Percentiles rank a stretch among this genome's conserved stretches.
These are phyloP conservation scores for Ogataea hybrid DNA, from an alignment of 1,139 yeast genomes.

Conservation along the genomic window DNA sequence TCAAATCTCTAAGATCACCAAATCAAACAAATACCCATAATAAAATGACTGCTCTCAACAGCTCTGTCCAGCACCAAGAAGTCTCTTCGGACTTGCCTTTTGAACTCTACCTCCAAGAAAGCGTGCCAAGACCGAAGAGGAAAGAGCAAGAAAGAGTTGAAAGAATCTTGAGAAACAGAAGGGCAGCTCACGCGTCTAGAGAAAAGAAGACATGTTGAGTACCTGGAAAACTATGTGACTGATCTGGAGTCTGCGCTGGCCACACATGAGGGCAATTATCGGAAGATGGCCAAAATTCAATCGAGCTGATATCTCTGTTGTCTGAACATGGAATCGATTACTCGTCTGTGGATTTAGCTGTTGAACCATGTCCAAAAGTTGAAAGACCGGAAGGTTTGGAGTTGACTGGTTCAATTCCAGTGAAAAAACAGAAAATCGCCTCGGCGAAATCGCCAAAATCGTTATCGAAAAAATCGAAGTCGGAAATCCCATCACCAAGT, in stretches of 20 bases:
- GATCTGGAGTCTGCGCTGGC: conserved; percentile 41
- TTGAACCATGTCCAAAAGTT: conserved; percentile 14
- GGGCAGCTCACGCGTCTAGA: conserved; percentile 97
- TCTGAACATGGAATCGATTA: conserved; percentile 20
- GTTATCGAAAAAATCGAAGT: conserved; percentile 5
- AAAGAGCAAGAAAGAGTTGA: conserved; percentile 95
- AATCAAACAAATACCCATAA: conserved; percentile 10
- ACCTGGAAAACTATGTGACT: conserved; percentile 64
- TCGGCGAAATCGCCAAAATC: conserved; percentile 5
- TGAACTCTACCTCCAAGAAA: conserved; percentile 82
- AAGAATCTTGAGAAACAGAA: conserved; percentile 86
- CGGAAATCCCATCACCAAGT: conserved; percentile 25
- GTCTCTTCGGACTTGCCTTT: conserved; percentile 13
- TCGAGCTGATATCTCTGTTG: conserved; percentile 28
- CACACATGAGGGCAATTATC: conserved; percentile 24
- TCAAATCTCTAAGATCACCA: neutral
- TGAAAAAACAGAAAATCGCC: conserved; percentile 17
- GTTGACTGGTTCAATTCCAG: conserved; percentile 18
- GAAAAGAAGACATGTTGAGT: conserved; percentile 95
- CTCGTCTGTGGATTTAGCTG: conserved; percentile 19
- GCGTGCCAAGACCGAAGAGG: conserved; percentile 94
- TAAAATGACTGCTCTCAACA: conserved; percentile 10
- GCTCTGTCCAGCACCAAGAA: conserved; percentile 11
- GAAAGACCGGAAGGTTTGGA: conserved; percentile 27
- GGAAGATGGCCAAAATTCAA: conserved; percentile 18